Evolutionary conservation across 805 yeast genomes (phyloP), one percentile per base, ranked within the genome.

Genomic region (Starmera quercuum): DNA sequence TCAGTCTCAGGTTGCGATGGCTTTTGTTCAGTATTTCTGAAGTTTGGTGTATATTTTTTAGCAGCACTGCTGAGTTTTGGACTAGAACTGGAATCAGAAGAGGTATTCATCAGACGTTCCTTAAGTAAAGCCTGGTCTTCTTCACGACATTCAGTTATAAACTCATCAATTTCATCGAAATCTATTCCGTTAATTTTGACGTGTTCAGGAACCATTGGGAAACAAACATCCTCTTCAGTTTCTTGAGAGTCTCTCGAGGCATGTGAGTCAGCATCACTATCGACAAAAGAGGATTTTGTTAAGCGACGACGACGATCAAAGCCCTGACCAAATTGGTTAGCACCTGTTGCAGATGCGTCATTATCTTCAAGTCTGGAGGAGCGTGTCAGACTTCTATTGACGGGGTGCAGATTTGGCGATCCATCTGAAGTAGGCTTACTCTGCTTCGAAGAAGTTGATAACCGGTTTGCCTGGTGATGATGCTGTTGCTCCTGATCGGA

Each of bases 141-240:
- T 37, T 66, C 73, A 38, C 77, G 61, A 45, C 75, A 78, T 35
- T 74, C 81, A 34, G 66, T 65, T 29, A 82, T 76, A 51, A 82
- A 85, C 45, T 83, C 92, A 38, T 85, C 95, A 44, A 90, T 72
- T 50, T 87, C 97, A 49, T 78, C 86, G 49, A 90, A 86, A 58
- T 90, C 95, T 45, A 92, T 84, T 13, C 95, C 96, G 39, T 77
- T 78, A 28, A 73, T 63, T 32, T 74, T 64, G 11, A 67, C 64
- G 36, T 71, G 75, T 39, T 80, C 81, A 4, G 83, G 78, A 32
- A 76, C 63, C 85, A 86, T 81, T 2, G 97, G 97, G 59, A 88
- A 88, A 66, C 97, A 90, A 29, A 90, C 98, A 70, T 90, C 97
- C 53, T 86, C 96, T 51, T 90, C 97, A 0, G 95, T 86, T 52